A percentile compares a stretch with the other conserved stretches of the same genome.
phyloP scores from a whole-genome alignment of 495 filamentous ascomycete genomes.

The Parmelia sp. region DNA sequence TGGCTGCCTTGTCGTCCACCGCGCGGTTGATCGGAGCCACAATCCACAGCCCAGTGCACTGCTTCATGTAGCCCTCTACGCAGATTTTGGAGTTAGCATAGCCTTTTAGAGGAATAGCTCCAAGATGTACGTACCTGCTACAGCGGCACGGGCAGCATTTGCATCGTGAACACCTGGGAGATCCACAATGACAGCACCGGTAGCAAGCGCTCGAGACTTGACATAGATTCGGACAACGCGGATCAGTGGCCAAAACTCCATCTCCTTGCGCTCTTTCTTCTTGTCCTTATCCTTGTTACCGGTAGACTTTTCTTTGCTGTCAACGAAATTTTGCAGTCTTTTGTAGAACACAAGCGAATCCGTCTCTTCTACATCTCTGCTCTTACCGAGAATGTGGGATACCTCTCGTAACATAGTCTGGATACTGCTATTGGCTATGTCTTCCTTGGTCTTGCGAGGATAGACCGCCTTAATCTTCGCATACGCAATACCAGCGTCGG shows the following conservation, averaged over 20 bases:
- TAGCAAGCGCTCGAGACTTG: constrained; percentile 49
- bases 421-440: constrained; percentile 35
- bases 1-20: constrained; percentile 58
- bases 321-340: constrained; percentile 43
- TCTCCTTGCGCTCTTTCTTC: constrained; percentile 32
- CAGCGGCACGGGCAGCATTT: constrained; percentile 56
- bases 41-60: constrained; percentile 37
- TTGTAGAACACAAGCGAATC: constrained; percentile 39
- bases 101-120: too few species aligned
- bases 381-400: constrained; percentile 43
- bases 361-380: constrained; percentile 36
- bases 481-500: constrained; percentile 51
- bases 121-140: too few species aligned
- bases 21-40: constrained; percentile 49
- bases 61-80: constrained; percentile 58
- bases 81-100: too few species aligned
- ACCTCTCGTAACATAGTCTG: constrained; percentile 37
- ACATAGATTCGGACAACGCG: constrained; percentile 55
- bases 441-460: constrained; percentile 47
- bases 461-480: constrained; percentile 63
- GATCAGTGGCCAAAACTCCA: constrained; percentile 62
- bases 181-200: constrained; percentile 61
- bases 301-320: constrained; percentile 45
- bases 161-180: constrained; percentile 58
- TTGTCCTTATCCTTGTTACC: constrained; percentile 33